phyloP scores from a whole-genome alignment of 768 basidiomycete species.

The Trametes cubensis region DNA sequence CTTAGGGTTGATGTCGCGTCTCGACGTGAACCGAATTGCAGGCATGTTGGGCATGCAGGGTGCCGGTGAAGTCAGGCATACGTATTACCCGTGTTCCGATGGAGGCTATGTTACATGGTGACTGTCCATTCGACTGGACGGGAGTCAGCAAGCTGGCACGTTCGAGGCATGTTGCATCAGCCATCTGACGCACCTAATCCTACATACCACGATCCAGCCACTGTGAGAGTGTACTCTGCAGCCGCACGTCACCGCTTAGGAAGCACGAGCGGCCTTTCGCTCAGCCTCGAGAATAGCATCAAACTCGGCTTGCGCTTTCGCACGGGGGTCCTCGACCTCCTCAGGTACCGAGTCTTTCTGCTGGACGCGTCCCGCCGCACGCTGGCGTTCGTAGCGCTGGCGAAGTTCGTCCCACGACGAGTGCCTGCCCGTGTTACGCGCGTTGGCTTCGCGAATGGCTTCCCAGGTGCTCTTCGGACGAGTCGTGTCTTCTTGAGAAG shows the following conservation, averaged over 20 bases:
- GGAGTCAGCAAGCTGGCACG: too few species aligned
- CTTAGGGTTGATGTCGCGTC: too few species aligned
- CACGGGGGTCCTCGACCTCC: conserved; percentile 35
- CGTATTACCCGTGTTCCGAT: too few species aligned
- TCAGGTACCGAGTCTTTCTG: conserved; percentile 12
- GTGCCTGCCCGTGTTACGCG: conserved; percentile 38
- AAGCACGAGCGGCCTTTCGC: conserved; percentile 39
- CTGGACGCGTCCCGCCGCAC: conserved; percentile 8
- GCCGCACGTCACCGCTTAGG: background rate
- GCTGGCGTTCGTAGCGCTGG: conserved; percentile 52
- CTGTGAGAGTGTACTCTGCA: background rate
- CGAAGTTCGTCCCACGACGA: conserved; percentile 75
- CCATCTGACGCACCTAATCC: conserved; percentile 6
- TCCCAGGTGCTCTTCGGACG: conserved; percentile 56
- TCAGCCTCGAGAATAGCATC: conserved; percentile 63
- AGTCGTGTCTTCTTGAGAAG: conserved; percentile 10
- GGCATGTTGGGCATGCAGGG: too few species aligned
- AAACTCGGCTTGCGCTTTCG: conserved; percentile 55
- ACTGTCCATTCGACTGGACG: too few species aligned
- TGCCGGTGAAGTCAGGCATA: too few species aligned
- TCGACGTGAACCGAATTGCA: too few species aligned
- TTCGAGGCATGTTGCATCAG: background rate
- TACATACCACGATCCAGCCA: background rate
- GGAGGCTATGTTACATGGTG: background rate
- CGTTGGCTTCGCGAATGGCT: conserved; percentile 61